Percentiles rank a stretch among this genome's conserved stretches.
phyloP scores from a whole-genome alignment of 148 eudicot species.

The Fagopyrum tataricum region DNA sequence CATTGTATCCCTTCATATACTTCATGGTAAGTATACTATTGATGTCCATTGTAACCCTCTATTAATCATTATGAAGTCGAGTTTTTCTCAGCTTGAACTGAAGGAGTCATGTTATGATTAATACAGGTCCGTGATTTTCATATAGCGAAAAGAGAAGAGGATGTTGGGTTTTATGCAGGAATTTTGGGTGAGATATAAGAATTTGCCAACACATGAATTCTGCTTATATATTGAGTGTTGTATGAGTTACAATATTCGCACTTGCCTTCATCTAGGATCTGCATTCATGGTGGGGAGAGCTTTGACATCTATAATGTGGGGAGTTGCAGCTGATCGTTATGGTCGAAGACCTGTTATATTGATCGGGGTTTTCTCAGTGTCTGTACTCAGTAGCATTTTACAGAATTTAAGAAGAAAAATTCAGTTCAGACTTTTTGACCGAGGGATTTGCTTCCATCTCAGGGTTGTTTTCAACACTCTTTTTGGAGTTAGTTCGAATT shows the following conservation, averaged over 20 bases:
- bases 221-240: neutral
- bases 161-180: conserved; percentile 18
- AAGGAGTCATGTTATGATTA: neutral
- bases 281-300: conserved; percentile 20
- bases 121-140: conserved; percentile 16
- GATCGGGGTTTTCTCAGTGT: conserved; percentile 15
- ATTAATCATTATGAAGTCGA: too few species aligned
- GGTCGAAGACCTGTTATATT: conserved; percentile 18
- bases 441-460: neutral
- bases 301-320: conserved; percentile 17
- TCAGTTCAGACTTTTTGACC: neutral
- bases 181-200: conserved; percentile 11
- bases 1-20: conserved; percentile 18
- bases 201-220: neutral
- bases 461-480: conserved; percentile 17
- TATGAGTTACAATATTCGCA: neutral
- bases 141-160: conserved; percentile 17
- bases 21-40: conserved; percentile 12
- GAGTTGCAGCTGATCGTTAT: conserved; percentile 14
- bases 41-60: neutral
- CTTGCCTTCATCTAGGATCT: conserved; percentile 12
- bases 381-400: neutral
- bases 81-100: neutral
- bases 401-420: neutral
- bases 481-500: conserved; percentile 13